phyloP scores from a whole-genome alignment of 2,329 filamentous ascomycete species.

The Calonectria hongkongensis region DNA sequence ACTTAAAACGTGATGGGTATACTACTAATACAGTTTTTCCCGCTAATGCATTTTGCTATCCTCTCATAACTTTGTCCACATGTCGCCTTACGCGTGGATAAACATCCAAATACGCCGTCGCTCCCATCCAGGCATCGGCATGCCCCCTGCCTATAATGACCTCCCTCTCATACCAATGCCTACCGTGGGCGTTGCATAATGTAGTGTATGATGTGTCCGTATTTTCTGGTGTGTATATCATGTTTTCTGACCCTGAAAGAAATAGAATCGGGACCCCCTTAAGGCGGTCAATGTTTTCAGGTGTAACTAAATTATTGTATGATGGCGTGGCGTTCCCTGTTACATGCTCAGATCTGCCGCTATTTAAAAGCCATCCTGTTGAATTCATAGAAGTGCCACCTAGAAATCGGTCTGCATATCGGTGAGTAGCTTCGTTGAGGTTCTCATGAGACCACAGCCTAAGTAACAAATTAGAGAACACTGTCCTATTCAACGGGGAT shows the following conservation, averaged over 20 bases:
- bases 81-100: slow-evolving; percentile 47
- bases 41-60: neutral
- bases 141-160: slow-evolving; percentile 50
- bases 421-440: slow-evolving; percentile 79
- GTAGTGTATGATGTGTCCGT: slow-evolving; percentile 51
- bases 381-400: slow-evolving; percentile 75
- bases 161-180: slow-evolving; percentile 51
- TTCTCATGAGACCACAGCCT: slow-evolving; percentile 76
- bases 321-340: slow-evolving; percentile 69
- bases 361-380: slow-evolving; percentile 73
- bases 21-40: neutral
- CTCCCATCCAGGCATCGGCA: slow-evolving; percentile 54
- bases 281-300: slow-evolving; percentile 70
- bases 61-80: slow-evolving; percentile 28
- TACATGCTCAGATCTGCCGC: slow-evolving; percentile 71
- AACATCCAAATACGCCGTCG: slow-evolving; percentile 45
- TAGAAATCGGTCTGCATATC: slow-evolving; percentile 77
- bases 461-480: slow-evolving; percentile 34
- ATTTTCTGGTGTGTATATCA: slow-evolving; percentile 49
- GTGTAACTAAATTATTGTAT: slow-evolving; percentile 68
- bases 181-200: slow-evolving; percentile 47
- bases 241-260: slow-evolving; percentile 46
- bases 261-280: slow-evolving; percentile 71
- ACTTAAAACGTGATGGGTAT: neutral
- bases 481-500: neutral